Percentiles rank a stretch among this genome's conserved stretches.
Evolutionary conservation across 352 stramenopile species (phyloP).

Genomic region (Pythium plurisporium): DNA sequence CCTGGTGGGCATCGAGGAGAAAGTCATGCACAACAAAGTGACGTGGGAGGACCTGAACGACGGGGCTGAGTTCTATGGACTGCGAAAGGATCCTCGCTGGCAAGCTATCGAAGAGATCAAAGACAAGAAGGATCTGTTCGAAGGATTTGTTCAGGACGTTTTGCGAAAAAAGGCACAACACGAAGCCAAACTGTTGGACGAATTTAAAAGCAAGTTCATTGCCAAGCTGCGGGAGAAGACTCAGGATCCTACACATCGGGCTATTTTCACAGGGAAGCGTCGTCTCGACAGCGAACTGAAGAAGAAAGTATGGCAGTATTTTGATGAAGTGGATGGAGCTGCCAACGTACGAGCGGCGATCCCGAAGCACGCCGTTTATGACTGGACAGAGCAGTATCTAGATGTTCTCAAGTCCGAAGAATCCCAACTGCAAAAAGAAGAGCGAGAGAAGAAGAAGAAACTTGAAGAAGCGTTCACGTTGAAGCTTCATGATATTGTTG

Average conservation of each 20-base stretch:
- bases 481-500: conserved; percentile 29
- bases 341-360: conserved; percentile 18
- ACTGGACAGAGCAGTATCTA: conserved; percentile 54
- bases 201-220: conserved; percentile 38
- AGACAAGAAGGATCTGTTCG: conserved; percentile 69
- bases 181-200: conserved; percentile 35
- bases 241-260: conserved; percentile 10
- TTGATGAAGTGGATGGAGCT: conserved; percentile 29
- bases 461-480: conserved; percentile 22
- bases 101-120: conserved; percentile 50
- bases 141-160: conserved; percentile 59
- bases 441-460: conserved; percentile 42
- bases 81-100: conserved; percentile 68
- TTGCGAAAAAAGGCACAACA: conserved; percentile 47
- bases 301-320: conserved; percentile 34
- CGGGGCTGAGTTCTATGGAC: conserved; percentile 43
- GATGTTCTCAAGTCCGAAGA: conserved; percentile 42
- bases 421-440: conserved; percentile 36
- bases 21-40: conserved; percentile 18
- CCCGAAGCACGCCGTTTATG: conserved; percentile 53
- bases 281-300: conserved; percentile 48
- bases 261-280: conserved; percentile 23
- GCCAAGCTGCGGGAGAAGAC: conserved; percentile 30
- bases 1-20: conserved; percentile 44
- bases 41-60: conserved; percentile 49